Evolutionary conservation across 2,329 filamentous ascomycete species (phyloP).

Genomic region (Mollisiaceae sp.): DNA sequence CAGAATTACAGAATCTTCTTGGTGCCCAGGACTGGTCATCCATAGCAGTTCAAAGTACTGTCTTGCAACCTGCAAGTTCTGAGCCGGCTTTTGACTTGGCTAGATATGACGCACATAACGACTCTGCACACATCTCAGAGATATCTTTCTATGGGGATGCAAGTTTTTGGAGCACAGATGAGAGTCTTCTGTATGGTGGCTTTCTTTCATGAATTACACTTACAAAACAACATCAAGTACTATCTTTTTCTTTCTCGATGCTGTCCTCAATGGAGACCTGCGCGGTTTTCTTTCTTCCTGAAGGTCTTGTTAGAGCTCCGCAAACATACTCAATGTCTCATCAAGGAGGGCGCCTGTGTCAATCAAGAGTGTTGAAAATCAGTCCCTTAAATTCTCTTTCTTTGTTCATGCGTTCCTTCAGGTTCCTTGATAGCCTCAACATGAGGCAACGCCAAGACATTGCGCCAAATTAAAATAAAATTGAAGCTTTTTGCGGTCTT

Average conservation of each 20-base stretch:
- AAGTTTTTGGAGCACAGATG: not conserved
- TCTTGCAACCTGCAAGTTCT: not conserved
- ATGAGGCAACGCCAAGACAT: not conserved
- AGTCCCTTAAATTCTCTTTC: not conserved
- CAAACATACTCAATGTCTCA: too few relatives aligned
- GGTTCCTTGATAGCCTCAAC: not conserved
- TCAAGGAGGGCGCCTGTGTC: too few relatives aligned
- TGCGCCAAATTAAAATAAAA: conserved; percentile 6
- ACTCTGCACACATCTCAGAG: not conserved
- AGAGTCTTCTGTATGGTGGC: not conserved
- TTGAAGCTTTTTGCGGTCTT: not conserved
- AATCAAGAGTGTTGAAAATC: too few relatives aligned
- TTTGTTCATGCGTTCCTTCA: not conserved
- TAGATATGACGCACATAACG: not conserved
- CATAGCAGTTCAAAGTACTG: conserved; percentile 5
- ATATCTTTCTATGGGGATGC: not conserved
- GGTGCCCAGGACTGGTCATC: not conserved
- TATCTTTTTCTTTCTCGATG: not conserved
- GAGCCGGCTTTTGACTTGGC: not conserved
- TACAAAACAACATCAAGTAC: not conserved
- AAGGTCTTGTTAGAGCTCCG: too few relatives aligned
- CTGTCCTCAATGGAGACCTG: not conserved
- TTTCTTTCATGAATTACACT: not conserved
- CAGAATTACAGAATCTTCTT: not conserved
- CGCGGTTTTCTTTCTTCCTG: not conserved